Conservation (phyloP, 768 basidiomycete genomes). For the Galerina sulciceps region DNA sequence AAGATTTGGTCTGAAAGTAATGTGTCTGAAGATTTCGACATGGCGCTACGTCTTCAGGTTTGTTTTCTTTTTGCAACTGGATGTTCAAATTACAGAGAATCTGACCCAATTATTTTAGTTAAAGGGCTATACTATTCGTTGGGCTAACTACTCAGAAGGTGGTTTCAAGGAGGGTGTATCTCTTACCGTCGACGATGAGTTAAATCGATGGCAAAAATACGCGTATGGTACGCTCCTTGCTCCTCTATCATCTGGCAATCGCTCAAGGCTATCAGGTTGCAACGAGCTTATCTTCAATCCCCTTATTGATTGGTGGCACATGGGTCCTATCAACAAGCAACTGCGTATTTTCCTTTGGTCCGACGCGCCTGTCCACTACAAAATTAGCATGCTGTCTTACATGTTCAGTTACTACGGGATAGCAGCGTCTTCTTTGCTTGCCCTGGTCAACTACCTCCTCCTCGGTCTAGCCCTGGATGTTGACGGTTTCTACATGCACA, state of each 20-base stretch:
- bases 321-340: constrained; percentile 85
- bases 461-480: constrained; percentile 64
- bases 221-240: constrained; percentile 59
- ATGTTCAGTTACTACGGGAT: constrained; percentile 70
- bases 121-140: constrained; percentile 76
- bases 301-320: constrained; percentile 71
- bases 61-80: constrained; percentile 21
- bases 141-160: constrained; percentile 85
- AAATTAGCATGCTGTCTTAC: constrained; percentile 78
- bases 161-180: constrained; percentile 93
- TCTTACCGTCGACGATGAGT: constrained; percentile 86
- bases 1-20: constrained; percentile 87
- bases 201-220: constrained; percentile 93
- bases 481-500: constrained; percentile 74
- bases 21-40: constrained; percentile 85
- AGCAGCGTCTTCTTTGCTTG: constrained; percentile 63
- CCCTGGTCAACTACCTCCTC: constrained; percentile 72
- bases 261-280: constrained; percentile 45
- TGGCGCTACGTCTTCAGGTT: constrained; percentile 67
- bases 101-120: constrained; percentile 30
- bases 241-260: not conserved
- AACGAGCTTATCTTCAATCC: constrained; percentile 89
- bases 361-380: constrained; percentile 78
- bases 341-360: constrained; percentile 81
- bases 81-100: not conserved